Evolutionary conservation across 352 stramenopile genomes (phyloP), one percentile per base, ranked within the genome.

Genomic region (Pythium phragmitis): DNA sequence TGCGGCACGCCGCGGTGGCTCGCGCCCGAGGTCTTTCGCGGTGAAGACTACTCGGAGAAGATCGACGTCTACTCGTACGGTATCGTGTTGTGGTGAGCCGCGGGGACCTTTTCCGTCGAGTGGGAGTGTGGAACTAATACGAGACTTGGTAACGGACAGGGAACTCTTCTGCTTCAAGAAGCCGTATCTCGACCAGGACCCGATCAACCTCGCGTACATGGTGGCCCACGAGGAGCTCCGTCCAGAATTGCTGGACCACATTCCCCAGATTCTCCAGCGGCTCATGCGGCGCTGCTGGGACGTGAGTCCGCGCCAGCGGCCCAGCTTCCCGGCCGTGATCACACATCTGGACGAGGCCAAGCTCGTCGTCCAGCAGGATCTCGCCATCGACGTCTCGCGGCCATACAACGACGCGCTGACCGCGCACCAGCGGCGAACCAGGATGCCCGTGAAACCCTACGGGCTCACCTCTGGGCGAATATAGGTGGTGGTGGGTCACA

Each of bases 141-240:
- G 21, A 23, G 55, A 3, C 37, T 54, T 51, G 46, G 43, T 6
- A 21, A 45, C 11, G 34, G 34, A 39, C 34, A 90, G 82, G 82
- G 80, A 91, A 51, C 73, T 91, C 13, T 91, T 91, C 37, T 91
- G 82, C 71, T 91, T 91, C 66, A 88, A 89, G 72, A 91, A 91
- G 57, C 82, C 82, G 33, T 91, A 91, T 61, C 54, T 91, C 46
- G 82, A 91, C 66, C 80, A 91, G 37, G 82, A 91, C 57, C 78
- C 80, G 16, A 91, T 91, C 69, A 91, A 87, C 33, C 33, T 91
- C 34, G 80, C 80, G 34, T 89, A 91, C 65, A 82, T 91, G 64
- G 80, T 91, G 7, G 82, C 82, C 7, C 77, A 91, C 65, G 80
- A 89, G 47, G 79, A 89, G 64, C 73, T 91, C n/a, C 80, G 80